Evolutionary conservation across 371 early-diverging fungal species (phyloP), one percentile per base, ranked within the genome.

Genomic region (Ordospora pajunii): DNA sequence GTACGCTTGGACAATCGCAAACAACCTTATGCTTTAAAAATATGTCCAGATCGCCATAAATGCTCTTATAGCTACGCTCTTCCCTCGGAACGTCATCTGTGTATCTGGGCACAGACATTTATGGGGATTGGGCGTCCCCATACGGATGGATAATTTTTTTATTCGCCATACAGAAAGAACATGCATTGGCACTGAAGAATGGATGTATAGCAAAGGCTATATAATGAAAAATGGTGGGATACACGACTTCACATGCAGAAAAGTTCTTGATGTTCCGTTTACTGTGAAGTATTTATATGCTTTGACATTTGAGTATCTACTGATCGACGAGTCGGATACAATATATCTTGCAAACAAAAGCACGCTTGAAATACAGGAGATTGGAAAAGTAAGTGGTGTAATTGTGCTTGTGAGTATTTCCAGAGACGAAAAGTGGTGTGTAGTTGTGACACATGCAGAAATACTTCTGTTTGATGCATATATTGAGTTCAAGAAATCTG

Each of bases 81-180:
- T 73, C 73, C 17, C 73, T 63, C 21, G 73, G 73, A 52, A 70
- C 23, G 43, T 53, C 53, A 12, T 19, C 40, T 6, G 40, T 7
- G 6, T 14, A 58, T 6, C 19, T 8, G 12, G 25, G n/a, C 14
- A 40, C 40, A 58, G 32, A 49, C 68, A 68, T 48, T 49, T 49
- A 48, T 51, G 40, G 68, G 50, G 21, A 22, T 9, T 27, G 25
- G 10, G 40, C 44, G 27, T 48, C 40, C 40, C 40, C 49, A 49
- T 14, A 68, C 23, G 51, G 40, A 68, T 68, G 68, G 68, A 68
- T 27, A 68, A 68, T 68, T 68, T 68, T 68, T 68, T 49, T 50
- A 14, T 37, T 40, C 68, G 68, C 22, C 40, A 48, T 32, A 22
- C 40, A 12, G 17, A 19, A 45, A 48, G 10, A 32, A 17, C 37